Percentiles rank a stretch among this genome's conserved stretches.
These are phyloP conservation scores for Fusarium xyrophilum DNA, from an alignment of 2,329 filamentous ascomycete species.

Conservation along the genomic window DNA sequence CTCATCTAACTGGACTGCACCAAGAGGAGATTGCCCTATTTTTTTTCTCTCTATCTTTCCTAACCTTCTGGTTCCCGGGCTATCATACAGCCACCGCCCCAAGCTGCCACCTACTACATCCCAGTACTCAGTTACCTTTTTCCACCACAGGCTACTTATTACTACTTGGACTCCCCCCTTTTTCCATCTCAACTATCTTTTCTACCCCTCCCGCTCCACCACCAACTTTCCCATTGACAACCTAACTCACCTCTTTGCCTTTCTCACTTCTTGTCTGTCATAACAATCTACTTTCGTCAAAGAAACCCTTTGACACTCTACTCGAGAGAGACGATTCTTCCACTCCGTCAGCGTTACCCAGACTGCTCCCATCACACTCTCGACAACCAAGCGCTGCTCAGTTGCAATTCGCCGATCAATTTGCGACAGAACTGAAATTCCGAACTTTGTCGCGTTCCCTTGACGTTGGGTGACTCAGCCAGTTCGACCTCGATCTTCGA, in stretches of 20 bases:
- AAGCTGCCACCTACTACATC: background rate
- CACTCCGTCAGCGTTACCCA: conserved; percentile 5
- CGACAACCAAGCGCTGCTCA: conserved; percentile 3
- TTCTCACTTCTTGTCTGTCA: conserved; percentile 28
- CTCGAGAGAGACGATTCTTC: conserved; percentile 16
- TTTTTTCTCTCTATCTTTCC: conserved; percentile 25
- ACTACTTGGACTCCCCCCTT: conserved; percentile 41
- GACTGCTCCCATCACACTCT: conserved; percentile 3
- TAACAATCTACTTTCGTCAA: conserved; percentile 27
- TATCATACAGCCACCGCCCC: conserved; percentile 13
- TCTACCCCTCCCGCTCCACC: conserved; percentile 42
- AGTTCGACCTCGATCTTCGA: conserved; percentile 25
- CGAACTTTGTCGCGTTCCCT: conserved; percentile 11
- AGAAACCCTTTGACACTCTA: conserved; percentile 9
- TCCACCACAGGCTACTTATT: conserved; percentile 31
- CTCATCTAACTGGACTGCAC: background rate
- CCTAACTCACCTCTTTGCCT: conserved; percentile 37
- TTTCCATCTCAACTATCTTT: conserved; percentile 34
- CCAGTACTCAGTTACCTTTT: background rate
- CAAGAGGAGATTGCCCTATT: conserved; percentile 34
- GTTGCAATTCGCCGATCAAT: conserved; percentile 19
- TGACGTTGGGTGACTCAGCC: conserved; percentile 34
- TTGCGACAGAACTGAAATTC: conserved; percentile 24
- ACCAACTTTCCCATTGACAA: conserved; percentile 39
- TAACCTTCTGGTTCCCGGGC: conserved; percentile 19